A percentile compares a stretch with the other conserved stretches of the same genome.
Conservation (phyloP, 148 eudicot species). For the Mesembryanthemum crystallinum region DNA sequence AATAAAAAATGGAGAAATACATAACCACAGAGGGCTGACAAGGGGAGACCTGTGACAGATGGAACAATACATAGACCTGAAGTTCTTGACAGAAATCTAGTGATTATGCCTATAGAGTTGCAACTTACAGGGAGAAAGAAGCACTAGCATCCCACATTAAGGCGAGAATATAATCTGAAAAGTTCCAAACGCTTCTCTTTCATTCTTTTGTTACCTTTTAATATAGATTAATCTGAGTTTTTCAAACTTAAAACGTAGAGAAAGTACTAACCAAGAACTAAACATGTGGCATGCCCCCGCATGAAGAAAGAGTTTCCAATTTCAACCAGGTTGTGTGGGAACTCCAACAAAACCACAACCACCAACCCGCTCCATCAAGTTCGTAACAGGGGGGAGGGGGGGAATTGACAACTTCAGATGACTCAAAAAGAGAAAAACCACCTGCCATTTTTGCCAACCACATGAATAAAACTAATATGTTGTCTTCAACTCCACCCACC, state of each 20-base stretch:
- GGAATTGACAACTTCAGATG: background rate
- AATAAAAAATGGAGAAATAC: background rate
- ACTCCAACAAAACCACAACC: background rate
- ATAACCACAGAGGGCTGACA: background rate
- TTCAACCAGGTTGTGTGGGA: background rate
- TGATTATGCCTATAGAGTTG: background rate
- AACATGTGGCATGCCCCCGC: too few species aligned
- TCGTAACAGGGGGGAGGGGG: background rate
- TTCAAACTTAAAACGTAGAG: too few species aligned
- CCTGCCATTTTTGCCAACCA: background rate
- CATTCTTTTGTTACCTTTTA: background rate
- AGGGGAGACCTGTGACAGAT: background rate
- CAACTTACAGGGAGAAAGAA: background rate
- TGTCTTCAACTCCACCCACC: background rate
- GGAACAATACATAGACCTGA: background rate
- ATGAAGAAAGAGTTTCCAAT: background rate
- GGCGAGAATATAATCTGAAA: background rate
- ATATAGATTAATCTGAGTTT: background rate
- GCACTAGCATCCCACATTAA: background rate
- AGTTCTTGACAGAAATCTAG: too few species aligned
- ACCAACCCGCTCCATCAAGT: background rate
- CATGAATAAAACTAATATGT: background rate
- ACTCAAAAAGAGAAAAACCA: too few species aligned
- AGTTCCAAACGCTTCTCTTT: background rate
- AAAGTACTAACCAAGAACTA: too few species aligned